Conservation (phyloP, 2,329 filamentous ascomycete genomes). For the Didymella pomorum region DNA sequence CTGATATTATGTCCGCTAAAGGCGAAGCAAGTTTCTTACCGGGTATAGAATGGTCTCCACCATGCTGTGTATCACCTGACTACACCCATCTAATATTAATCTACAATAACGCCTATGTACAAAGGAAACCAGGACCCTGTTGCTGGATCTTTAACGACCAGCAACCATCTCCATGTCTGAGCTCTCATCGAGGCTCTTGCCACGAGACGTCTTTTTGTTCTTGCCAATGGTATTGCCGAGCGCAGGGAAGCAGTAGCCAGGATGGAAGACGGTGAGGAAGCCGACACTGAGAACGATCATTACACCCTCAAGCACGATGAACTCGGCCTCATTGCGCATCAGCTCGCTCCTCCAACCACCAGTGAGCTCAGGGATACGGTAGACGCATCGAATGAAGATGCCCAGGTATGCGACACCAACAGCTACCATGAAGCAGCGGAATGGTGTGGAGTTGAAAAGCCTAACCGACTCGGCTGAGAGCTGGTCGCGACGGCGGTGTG, state of each 20-base stretch:
- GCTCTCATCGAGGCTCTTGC: constrained; percentile 29
- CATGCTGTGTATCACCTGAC: background rate
- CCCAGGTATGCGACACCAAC: constrained; percentile 53
- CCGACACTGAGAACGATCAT: constrained; percentile 61
- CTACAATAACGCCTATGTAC: background rate
- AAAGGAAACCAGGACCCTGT: background rate
- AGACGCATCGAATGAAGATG: constrained; percentile 59
- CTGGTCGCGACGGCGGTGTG: constrained; percentile 37
- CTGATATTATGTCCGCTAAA: background rate
- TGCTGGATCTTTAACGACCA: background rate
- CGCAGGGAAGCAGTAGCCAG: constrained; percentile 51
- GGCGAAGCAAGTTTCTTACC: background rate
- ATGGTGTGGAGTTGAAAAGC: constrained; percentile 34
- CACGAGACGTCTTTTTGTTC: constrained; percentile 15
- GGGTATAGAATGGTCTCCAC: background rate
- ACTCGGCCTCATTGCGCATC: constrained; percentile 58
- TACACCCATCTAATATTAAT: background rate
- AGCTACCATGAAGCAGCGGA: constrained; percentile 44
- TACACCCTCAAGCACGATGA: constrained; percentile 62
- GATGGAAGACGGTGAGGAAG: constrained; percentile 58
- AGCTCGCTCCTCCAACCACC: constrained; percentile 57
- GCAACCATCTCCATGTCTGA: constrained; percentile 31
- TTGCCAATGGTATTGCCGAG: constrained; percentile 35
- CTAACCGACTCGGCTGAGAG: constrained; percentile 30
- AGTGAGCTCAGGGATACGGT: constrained; percentile 59